These are phyloP conservation scores for Peronospora farinosa DNA, from an alignment of 352 stramenopile species.

Conservation along the genomic window DNA sequence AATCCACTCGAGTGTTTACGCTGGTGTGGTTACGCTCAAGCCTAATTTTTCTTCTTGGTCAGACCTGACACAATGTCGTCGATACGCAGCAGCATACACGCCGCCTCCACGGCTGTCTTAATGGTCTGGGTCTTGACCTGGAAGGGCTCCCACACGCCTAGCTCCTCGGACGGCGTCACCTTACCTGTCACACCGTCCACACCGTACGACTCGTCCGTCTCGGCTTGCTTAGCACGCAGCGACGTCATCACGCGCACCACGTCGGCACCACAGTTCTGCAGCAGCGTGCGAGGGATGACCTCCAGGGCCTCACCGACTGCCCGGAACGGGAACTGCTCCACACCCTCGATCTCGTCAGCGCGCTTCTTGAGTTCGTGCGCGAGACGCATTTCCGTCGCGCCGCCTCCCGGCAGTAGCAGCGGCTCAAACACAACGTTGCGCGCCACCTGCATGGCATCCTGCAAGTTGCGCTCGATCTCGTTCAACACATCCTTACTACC, in stretches of 20 bases:
- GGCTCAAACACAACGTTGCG: conserved; percentile 99
- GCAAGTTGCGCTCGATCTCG: conserved; percentile 99
- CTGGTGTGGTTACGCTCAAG: conserved; percentile 3
- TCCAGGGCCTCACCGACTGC: conserved; percentile 97
- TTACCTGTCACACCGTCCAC: conserved; percentile 84
- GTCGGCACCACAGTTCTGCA: conserved; percentile 98
- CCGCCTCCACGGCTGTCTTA: conserved; percentile 98
- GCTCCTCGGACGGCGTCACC: conserved; percentile 92
- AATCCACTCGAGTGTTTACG: conserved; percentile 14
- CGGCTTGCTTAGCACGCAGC: conserved; percentile 90
- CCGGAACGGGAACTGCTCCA: conserved; percentile 96
- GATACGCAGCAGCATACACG: conserved; percentile 96
- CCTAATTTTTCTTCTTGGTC: conserved; percentile 91
- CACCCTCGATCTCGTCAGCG: conserved; percentile 87
- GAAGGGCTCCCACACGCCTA: conserved; percentile 99
- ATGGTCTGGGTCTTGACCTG: conserved; percentile 99
- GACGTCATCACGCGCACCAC: conserved; percentile 98
- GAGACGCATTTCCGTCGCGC: conserved; percentile 98
- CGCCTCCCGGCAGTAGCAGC: conserved; percentile 91
- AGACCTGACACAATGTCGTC: conserved; percentile 99
- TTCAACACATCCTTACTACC: conserved; percentile 99
- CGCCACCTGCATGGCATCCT: conserved; percentile 99
- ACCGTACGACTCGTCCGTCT: conserved; percentile 68
- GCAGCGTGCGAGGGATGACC: conserved; percentile 98
- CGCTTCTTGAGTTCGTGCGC: conserved; percentile 92